Evolutionary conservation across 768 basidiomycete species (phyloP), one percentile per base, ranked within the genome.

Genomic region (Leccinum broughii): DNA sequence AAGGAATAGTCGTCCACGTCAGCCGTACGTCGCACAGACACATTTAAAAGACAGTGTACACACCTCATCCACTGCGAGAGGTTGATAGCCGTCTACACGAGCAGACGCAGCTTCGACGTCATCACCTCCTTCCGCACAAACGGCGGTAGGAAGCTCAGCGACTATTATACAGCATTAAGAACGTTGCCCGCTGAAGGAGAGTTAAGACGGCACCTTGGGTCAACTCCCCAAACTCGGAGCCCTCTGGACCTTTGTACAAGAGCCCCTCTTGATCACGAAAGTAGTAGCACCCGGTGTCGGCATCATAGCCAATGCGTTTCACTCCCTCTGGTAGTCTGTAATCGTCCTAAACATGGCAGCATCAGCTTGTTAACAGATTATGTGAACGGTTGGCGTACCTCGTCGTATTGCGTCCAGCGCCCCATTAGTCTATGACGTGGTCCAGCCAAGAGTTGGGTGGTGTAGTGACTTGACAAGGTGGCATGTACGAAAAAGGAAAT

Each of bases 261-360:
- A 70, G 74, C 10, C 89, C 88, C 51, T 79, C 80, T 3, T 58
- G 58, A 70, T 85, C 84, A 26, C 80, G 80, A 75, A 86, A 92
- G 68, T 81, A 80, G 76, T 92, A 91, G 52, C 81, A 76, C 53
- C 83, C 81, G 2, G 80, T 79, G 75, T 92, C 90, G 4, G 86
- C 76, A 73, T 93, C 90, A 68, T 92, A 92, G 11, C 89, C 90
- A 58, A 89, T 83, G 35, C 90, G 84, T 62, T 84, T 77, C 70
- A 82, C 73, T 46, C 82, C 82, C 55, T 78, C 78, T 1, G 83
- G 82, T 55, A 84, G 78, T 62, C 82, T 77, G 65, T 82, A 80
- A n/a, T 77, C 75, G 59, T 84, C 82, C 82, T 83, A 59, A 13
- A 60, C 34, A 46, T 13, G 28, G 64, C 6, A 50, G 34, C 17